These are phyloP conservation scores for Dujonia santamariae DNA, from an alignment of 1,139 yeast genomes.

Conservation along the genomic window DNA sequence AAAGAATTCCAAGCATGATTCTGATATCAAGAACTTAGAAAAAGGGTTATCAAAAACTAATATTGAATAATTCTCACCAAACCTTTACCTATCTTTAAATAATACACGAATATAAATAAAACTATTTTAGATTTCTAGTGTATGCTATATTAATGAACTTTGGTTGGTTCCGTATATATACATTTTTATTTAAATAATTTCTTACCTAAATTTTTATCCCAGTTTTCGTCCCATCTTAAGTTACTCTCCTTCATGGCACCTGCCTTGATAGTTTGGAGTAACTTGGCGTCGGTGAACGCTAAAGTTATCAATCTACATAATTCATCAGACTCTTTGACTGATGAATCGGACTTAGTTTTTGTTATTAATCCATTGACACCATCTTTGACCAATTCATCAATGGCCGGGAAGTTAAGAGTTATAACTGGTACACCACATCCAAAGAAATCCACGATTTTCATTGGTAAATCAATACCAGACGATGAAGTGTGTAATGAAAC, in stretches of 20 bases:
- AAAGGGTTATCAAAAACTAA: no score
- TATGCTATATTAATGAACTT: background rate
- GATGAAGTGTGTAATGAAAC: constrained; percentile 88
- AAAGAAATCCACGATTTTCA: constrained; percentile 95
- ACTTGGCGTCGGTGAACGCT: constrained; percentile 40
- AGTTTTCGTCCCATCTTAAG: constrained; percentile 72
- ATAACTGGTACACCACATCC: constrained; percentile 95
- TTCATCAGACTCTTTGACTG: constrained; percentile 41
- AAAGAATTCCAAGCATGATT: no score
- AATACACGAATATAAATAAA: no score
- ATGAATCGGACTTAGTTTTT: constrained; percentile 37
- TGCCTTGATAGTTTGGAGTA: constrained; percentile 37
- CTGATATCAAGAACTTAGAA: no score
- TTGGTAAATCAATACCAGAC: constrained; percentile 92
- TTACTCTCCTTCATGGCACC: constrained; percentile 75
- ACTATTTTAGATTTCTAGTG: background rate
- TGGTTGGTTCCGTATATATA: background rate
- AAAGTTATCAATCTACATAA: constrained; percentile 48
- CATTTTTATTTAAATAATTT: constrained; percentile 1
- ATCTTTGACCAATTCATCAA: constrained; percentile 55
- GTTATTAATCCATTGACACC: constrained; percentile 40
- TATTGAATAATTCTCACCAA: no score
- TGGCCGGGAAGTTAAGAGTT: constrained; percentile 71
- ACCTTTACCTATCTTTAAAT: no score
- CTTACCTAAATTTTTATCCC: constrained; percentile 42